These are phyloP conservation scores for Sistotremastrum niveocremeum DNA, from an alignment of 768 basidiomycete genomes.

Conservation along the genomic window DNA sequence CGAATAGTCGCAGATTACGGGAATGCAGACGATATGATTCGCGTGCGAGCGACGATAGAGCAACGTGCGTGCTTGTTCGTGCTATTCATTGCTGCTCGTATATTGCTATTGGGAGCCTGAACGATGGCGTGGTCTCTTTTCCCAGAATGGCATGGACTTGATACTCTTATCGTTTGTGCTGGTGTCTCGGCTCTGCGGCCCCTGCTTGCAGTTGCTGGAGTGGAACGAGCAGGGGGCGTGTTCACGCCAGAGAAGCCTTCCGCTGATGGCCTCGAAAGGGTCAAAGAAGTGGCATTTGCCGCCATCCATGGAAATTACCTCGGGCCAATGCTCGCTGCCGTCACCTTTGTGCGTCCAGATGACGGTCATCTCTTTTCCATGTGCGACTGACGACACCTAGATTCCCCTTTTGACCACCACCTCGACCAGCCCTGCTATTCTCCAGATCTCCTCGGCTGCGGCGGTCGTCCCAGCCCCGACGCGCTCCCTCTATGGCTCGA, in stretches of 20 bases:
- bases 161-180: slow-evolving; percentile 71
- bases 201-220: slow-evolving; percentile 56
- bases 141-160: slow-evolving; percentile 68
- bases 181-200: slow-evolving; percentile 77
- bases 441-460: slow-evolving; percentile 68
- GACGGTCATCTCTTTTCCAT: not conserved
- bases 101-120: not conserved
- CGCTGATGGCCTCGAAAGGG: slow-evolving; percentile 42
- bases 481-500: slow-evolving; percentile 70
- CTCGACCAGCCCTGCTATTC: slow-evolving; percentile 56
- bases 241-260: slow-evolving; percentile 26
- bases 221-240: slow-evolving; percentile 21
- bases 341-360: slow-evolving; percentile 47
- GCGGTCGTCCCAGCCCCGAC: slow-evolving; percentile 77
- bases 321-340: slow-evolving; percentile 55
- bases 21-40: slow-evolving; percentile 51
- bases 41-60: slow-evolving; percentile 37
- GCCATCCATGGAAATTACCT: slow-evolving; percentile 53
- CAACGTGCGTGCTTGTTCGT: slow-evolving; percentile 29
- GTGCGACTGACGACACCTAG: slow-evolving; percentile 23
- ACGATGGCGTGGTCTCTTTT: not conserved
- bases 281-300: slow-evolving; percentile 40
- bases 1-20: slow-evolving; percentile 50
- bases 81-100: not conserved
- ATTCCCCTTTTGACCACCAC: slow-evolving; percentile 59